These are phyloP conservation scores for Sequoia sempervirens DNA, from an alignment of 75 land plant species.

Conservation along the genomic window DNA sequence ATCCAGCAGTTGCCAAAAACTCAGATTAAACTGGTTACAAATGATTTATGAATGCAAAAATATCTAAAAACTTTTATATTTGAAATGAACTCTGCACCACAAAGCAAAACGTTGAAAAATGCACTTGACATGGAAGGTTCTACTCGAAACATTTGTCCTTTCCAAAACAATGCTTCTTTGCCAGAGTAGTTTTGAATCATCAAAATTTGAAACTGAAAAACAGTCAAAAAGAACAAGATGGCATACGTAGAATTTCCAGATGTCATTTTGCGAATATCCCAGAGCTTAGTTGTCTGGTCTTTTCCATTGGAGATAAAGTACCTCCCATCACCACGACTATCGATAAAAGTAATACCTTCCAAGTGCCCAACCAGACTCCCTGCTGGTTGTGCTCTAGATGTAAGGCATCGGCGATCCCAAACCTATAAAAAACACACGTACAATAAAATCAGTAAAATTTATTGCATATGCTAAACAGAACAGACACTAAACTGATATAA, in stretches of 20 bases:
- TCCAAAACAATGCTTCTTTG: neutral
- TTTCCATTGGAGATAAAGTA: slow-evolving; percentile 94
- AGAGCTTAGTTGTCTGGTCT: slow-evolving; percentile 87
- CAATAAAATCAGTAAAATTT: neutral
- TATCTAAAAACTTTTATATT: neutral
- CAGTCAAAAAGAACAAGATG: neutral
- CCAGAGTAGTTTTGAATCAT: neutral
- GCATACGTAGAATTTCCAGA: slow-evolving; percentile 44
- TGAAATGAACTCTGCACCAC: neutral
- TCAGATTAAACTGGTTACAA: neutral
- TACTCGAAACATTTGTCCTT: neutral
- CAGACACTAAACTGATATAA: neutral
- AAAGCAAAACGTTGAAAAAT: neutral
- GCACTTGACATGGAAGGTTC: neutral
- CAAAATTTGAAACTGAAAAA: neutral
- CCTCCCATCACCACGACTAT: slow-evolving; percentile 90
- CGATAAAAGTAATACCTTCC: slow-evolving; percentile 89
- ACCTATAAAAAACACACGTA: slow-evolving; percentile 36
- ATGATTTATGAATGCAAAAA: neutral
- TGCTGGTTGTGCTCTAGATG: slow-evolving; percentile 42
- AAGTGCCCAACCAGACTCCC: slow-evolving; percentile 81
- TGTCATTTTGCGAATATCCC: slow-evolving; percentile 93
- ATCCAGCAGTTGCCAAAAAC: neutral
- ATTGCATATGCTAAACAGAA: neutral
- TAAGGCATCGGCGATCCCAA: slow-evolving; percentile 92